Evolutionary conservation across 2,329 filamentous ascomycete genomes (phyloP).

Genomic region (Macroventuria anomochaeta): DNA sequence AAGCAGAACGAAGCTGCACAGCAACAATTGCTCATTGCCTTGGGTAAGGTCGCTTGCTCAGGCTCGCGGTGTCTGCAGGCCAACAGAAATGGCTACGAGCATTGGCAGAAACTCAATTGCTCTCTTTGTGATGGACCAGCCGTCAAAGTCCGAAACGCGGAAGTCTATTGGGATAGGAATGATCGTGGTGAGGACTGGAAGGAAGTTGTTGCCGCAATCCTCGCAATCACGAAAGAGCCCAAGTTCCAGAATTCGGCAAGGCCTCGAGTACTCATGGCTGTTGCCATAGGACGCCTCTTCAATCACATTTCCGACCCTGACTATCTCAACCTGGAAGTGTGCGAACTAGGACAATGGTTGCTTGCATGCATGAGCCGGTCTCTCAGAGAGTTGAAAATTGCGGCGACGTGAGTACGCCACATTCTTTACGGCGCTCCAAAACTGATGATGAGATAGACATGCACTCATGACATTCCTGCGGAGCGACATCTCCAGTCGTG

Average conservation of each 20-base stretch:
- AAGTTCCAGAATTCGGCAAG: constrained; percentile 40
- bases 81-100: neutral
- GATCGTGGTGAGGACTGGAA: constrained; percentile 40
- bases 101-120: constrained; percentile 29
- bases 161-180: constrained; percentile 35
- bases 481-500: constrained; percentile 53
- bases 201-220: constrained; percentile 38
- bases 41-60: constrained; percentile 45
- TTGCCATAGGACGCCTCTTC: constrained; percentile 68
- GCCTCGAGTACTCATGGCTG: constrained; percentile 41
- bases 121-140: constrained; percentile 33
- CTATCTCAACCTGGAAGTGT: constrained; percentile 71
- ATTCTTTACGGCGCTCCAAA: constrained; percentile 11
- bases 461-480: constrained; percentile 71
- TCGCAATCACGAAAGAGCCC: constrained; percentile 37
- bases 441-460: constrained; percentile 53
- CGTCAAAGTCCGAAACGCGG: neutral
- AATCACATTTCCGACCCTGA: constrained; percentile 67
- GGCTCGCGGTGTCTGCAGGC: constrained; percentile 32
- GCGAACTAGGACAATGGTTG: constrained; percentile 78
- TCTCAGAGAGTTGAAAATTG: constrained; percentile 81
- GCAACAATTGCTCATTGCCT: constrained; percentile 35
- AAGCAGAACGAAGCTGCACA: constrained; percentile 28
- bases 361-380: constrained; percentile 83
- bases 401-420: constrained; percentile 66